These are phyloP conservation scores for Carex parvula DNA, from an alignment of 176 grass and related monocot species.

Conservation along the genomic window DNA sequence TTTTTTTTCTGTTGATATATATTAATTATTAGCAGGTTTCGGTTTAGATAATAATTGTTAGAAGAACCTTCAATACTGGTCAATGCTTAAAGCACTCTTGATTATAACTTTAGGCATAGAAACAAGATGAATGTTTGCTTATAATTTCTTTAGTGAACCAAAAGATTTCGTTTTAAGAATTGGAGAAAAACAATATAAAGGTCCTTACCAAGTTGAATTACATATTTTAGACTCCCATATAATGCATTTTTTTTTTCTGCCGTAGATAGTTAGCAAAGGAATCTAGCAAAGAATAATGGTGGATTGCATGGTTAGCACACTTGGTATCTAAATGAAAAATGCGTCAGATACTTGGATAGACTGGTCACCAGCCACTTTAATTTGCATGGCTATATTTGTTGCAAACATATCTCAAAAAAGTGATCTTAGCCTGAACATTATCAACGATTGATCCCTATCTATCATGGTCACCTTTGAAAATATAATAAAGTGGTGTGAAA, in stretches of 20 bases:
- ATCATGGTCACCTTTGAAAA: slow-evolving; percentile 20
- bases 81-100: background rate
- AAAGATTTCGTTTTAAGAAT: background rate
- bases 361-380: slow-evolving; percentile 23
- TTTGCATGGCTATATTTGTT: slow-evolving; percentile 15
- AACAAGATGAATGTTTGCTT: background rate
- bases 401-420: slow-evolving; percentile 10
- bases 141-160: no score
- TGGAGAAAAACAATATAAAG: no score
- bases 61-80: background rate
- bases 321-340: slow-evolving; percentile 12
- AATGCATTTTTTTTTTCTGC: background rate
- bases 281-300: slow-evolving; percentile 24
- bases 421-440: background rate
- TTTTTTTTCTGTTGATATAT: no score
- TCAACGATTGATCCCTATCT: slow-evolving; percentile 16
- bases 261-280: slow-evolving; percentile 9
- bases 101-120: background rate
- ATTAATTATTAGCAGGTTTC: background rate
- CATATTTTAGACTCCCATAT: no score
- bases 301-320: slow-evolving; percentile 18
- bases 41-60: no score
- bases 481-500: slow-evolving; percentile 1
- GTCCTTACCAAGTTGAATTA: no score
- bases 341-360: slow-evolving; percentile 11